phyloP scores from a whole-genome alignment of 176 grass and related monocot species.

The Poa pratensis region DNA sequence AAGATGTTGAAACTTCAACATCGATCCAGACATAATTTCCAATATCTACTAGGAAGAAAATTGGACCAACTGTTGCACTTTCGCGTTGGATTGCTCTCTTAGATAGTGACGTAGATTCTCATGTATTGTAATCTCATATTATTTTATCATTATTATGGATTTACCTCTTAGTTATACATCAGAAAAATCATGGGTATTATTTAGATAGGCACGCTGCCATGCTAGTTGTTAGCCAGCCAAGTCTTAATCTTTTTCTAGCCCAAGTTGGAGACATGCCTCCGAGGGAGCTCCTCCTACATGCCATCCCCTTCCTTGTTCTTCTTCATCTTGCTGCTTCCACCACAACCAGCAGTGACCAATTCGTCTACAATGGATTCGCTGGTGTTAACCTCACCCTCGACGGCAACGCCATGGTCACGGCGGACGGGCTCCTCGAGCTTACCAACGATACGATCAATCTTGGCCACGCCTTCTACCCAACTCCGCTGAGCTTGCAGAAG shows the following conservation, averaged over 20 bases:
- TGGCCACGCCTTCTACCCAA: neutral
- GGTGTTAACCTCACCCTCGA: slow-evolving; percentile 8
- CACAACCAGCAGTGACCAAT: neutral
- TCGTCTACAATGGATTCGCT: neutral
- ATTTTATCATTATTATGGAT: no score
- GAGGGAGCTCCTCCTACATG: slow-evolving; percentile 1
- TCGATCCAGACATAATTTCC: neutral
- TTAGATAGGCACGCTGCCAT: neutral
- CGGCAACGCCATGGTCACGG: neutral
- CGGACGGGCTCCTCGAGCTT: neutral
- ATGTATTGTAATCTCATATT: no score
- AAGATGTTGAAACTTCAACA: neutral
- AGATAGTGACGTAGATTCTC: neutral
- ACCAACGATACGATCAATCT: neutral
- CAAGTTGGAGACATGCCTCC: neutral
- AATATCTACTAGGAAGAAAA: neutral
- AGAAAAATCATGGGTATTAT: neutral
- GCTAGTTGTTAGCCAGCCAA: neutral
- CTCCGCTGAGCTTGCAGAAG: neutral
- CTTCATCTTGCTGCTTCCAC: neutral
- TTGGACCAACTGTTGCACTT: neutral
- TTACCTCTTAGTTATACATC: no score
- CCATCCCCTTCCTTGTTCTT: neutral
- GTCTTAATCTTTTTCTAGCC: neutral
- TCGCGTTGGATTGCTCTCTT: neutral